Evolutionary conservation across 1,139 yeast genomes (phyloP).

Genomic region (Scheffersomyces lignicola): DNA sequence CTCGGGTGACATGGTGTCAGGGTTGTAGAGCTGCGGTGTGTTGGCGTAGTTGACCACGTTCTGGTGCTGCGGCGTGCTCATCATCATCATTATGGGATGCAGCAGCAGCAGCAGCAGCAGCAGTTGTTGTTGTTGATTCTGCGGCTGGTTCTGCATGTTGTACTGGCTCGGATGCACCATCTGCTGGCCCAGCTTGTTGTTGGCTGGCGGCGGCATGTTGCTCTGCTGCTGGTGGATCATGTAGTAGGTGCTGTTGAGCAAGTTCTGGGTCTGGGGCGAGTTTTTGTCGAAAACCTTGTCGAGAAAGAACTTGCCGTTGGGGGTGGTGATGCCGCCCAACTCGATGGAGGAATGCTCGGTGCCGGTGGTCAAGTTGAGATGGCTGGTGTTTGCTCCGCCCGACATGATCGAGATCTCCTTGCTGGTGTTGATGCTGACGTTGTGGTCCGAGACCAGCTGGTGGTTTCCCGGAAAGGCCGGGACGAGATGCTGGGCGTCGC

Average conservation of each 20-base stretch:
- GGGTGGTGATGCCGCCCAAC: conserved; percentile 40
- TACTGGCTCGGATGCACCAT: conserved; percentile 8
- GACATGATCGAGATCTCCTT: conserved; percentile 27
- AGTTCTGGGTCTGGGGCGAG: conserved; percentile 32
- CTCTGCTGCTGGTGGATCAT: conserved; percentile 16
- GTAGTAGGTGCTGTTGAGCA: conserved; percentile 13
- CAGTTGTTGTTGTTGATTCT: conserved; percentile 16
- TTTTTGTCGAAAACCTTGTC: conserved; percentile 44
- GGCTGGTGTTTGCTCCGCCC: conserved; percentile 21
- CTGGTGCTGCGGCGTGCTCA: conserved; percentile 49
- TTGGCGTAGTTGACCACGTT: conserved; percentile 16
- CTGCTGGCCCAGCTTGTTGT: conserved; percentile 7
- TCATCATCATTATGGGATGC: conserved; percentile 36
- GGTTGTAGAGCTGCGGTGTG: conserved; percentile 11
- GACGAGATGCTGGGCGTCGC: conserved; percentile 9
- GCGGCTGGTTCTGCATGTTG: conserved; percentile 8
- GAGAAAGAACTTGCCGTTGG: conserved; percentile 41
- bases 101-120: conserved; percentile 17
- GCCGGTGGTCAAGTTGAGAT: conserved; percentile 19
- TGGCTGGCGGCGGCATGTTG: conserved; percentile 3
- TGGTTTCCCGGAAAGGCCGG: conserved; percentile 10
- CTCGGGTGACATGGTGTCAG: conserved; percentile 8
- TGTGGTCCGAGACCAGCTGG: conserved; percentile 16
- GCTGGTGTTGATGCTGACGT: conserved; percentile 17
- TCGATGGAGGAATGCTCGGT: conserved; percentile 40